These are phyloP conservation scores for Stagonosporopsis vannaccii DNA, from an alignment of 2,329 filamentous ascomycete genomes.

Conservation along the genomic window DNA sequence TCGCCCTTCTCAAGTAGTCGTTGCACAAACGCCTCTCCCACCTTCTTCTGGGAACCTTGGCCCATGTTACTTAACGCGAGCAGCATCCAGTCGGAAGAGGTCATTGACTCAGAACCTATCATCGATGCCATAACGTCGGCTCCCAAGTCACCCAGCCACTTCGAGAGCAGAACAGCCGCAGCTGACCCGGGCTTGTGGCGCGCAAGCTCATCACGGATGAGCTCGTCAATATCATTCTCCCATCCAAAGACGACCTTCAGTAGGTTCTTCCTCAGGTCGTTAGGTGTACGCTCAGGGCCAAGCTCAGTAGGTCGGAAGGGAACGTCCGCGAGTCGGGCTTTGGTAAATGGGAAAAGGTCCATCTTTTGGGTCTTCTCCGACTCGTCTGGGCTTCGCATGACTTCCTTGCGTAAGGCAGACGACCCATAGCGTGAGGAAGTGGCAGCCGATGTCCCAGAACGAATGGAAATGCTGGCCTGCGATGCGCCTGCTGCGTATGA, in stretches of 20 bases:
- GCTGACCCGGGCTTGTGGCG: conserved; percentile 77
- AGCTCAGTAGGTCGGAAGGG: conserved; percentile 76
- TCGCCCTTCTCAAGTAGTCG: conserved; percentile 88
- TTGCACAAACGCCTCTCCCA: conserved; percentile 89
- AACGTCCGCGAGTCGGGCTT: conserved; percentile 80
- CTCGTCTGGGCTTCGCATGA: conserved; percentile 79
- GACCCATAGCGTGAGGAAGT: conserved; percentile 57
- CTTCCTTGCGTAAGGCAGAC: conserved; percentile 80
- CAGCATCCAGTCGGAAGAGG: conserved; percentile 96
- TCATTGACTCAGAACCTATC: conserved; percentile 81
- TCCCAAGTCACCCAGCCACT: conserved; percentile 90
- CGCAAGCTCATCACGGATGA: conserved; percentile 84
- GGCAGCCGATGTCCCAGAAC: conserved; percentile 58
- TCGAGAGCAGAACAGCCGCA: conserved; percentile 81
- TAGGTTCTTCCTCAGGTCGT: conserved; percentile 89
- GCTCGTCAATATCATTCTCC: conserved; percentile 80
- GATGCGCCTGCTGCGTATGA: conserved; percentile 49
- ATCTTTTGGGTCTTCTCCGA: conserved; percentile 62
- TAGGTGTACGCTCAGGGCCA: conserved; percentile 57
- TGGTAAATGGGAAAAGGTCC: conserved; percentile 87
- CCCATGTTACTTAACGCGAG: conserved; percentile 90
- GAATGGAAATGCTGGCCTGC: conserved; percentile 65
- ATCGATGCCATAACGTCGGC: conserved; percentile 81
- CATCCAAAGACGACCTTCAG: conserved; percentile 93
- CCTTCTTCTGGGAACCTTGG: conserved; percentile 78